Evolutionary conservation across 495 filamentous ascomycete genomes (phyloP), one percentile per base, ranked within the genome.

Genomic region (Durotheca rogersii): DNA sequence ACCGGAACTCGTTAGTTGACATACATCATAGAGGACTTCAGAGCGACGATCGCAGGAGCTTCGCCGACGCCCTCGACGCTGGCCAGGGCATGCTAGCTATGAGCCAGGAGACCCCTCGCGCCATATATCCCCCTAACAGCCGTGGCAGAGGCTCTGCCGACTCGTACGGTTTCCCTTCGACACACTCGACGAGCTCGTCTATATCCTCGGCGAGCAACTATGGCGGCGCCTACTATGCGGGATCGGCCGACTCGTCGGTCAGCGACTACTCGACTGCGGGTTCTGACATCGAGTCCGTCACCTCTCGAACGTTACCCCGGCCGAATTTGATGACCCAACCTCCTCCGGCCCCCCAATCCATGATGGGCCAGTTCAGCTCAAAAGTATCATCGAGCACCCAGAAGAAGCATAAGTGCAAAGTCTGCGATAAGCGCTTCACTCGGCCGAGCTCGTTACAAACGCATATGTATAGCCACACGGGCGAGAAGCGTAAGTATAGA

Each of bases 391-490:
- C 90, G 16, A 94, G 88, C 72, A 90, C 93, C 19, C 92, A 97
- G 65, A 98, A 98, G 83, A 98, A 97, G 77, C 93, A 98, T 74
- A 96, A 96, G 72, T 98, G 93, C 79, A 97, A 96, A 77, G 88
- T 98, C 40, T 98, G 93, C 76, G 93, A 97, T 72, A 98, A 98
- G 81, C 83, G 93, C 6, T 98, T 98, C 68, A 97, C 93, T 7
- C 82, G 93, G 30, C 93, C 93, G 0, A 96, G 92, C 64, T 98
- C 93, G 5, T 69, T 98, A 23, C 94, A 96, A 60, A 98, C 93
- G 17, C 93, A 98, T 64, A 97, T 96, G 84, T 98, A 98, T 72
- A 96, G 90, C 67, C 93, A 98, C 68, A 98, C 93, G 40, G 93
- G 93, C 61, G 94, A 98, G 70, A 98, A 98, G 72, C 93, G 91